A percentile compares a stretch with the other conserved stretches of the same genome.
Evolutionary conservation across 768 basidiomycete species (phyloP).

Genomic region (Lanmaoa rubissima): DNA sequence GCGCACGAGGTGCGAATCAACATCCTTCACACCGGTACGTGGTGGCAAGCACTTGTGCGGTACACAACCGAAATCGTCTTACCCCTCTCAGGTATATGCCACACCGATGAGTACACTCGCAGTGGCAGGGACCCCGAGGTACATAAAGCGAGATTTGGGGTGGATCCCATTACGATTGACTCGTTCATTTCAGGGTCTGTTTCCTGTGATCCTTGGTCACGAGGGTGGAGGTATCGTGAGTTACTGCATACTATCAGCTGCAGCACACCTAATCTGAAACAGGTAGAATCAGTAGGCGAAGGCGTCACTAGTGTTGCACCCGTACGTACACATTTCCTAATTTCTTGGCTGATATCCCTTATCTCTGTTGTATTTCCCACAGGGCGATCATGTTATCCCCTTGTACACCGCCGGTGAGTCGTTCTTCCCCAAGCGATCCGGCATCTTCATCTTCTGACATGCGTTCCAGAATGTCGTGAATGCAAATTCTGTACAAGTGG

Average conservation of each 20-base stretch:
- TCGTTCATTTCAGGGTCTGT: conserved; percentile 57
- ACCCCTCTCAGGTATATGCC: conserved; percentile 72
- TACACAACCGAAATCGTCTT: conserved; percentile 2
- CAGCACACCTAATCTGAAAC: conserved; percentile 4
- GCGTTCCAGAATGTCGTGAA: conserved; percentile 74
- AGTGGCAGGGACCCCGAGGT: conserved; percentile 96
- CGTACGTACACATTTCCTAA: conserved; percentile 30
- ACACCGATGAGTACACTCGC: conserved; percentile 97
- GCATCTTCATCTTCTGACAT: conserved; percentile 1
- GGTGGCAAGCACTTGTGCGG: neutral
- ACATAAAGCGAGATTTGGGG: conserved; percentile 14
- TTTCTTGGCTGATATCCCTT: neutral
- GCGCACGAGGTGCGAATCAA: conserved; percentile 92
- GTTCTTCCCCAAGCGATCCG: neutral
- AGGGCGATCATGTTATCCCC: conserved; percentile 97
- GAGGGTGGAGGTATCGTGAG: conserved; percentile 90
- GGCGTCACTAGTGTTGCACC: conserved; percentile 80
- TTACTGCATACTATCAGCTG: conserved; percentile 3
- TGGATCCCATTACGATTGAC: neutral
- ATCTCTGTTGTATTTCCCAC: neutral
- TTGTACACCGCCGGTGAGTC: conserved; percentile 86
- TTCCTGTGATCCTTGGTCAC: conserved; percentile 92
- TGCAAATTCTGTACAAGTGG: conserved; percentile 99
- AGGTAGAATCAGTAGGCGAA: conserved; percentile 98
- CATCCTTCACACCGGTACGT: conserved; percentile 84